A percentile compares a stretch with the other conserved stretches of the same genome.
Conservation (phyloP, 495 filamentous ascomycete species). For the Elaphomyces granulatus region DNA sequence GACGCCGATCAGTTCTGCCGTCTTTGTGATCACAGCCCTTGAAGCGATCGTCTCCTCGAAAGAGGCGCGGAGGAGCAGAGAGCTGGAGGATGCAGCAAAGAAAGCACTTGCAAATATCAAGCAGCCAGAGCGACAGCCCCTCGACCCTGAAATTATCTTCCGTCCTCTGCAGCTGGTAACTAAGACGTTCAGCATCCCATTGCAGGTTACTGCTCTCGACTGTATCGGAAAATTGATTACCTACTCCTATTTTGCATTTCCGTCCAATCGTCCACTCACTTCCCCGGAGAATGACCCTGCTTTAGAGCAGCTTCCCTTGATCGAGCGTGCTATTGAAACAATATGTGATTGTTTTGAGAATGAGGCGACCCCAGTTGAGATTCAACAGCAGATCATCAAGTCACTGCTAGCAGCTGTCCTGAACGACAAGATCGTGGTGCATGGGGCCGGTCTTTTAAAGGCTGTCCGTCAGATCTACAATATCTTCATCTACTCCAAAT, state of each 20-base stretch:
- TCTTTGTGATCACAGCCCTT: slow-evolving; percentile 84
- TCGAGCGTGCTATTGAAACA: slow-evolving; percentile 95
- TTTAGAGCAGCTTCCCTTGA: slow-evolving; percentile 47
- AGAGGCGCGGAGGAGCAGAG: slow-evolving; percentile 69
- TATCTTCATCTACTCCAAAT: slow-evolving; percentile 90
- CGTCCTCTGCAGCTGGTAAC: slow-evolving; percentile 80
- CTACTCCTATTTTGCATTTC: slow-evolving; percentile 89
- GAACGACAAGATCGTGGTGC: slow-evolving; percentile 96
- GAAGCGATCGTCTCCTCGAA: slow-evolving; percentile 81
- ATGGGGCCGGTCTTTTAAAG: slow-evolving; percentile 91
- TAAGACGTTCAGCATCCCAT: slow-evolving; percentile 62
- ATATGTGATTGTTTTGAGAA: slow-evolving; percentile 99
- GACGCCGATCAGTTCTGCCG: slow-evolving; percentile 70
- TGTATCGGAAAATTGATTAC: slow-evolving; percentile 98
- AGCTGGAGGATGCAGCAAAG: slow-evolving; percentile 63
- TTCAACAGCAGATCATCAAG: slow-evolving; percentile 96
- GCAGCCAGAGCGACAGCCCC: slow-evolving; percentile 49
- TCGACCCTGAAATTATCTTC: slow-evolving; percentile 81
- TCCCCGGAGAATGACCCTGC: slow-evolving; percentile 31
- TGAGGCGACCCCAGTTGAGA: slow-evolving; percentile 75
- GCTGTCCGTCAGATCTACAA: slow-evolving; percentile 98
- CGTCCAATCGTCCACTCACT: slow-evolving; percentile 30
- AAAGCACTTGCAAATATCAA: slow-evolving; percentile 74
- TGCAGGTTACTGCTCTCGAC: slow-evolving; percentile 83
- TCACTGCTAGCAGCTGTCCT: slow-evolving; percentile 87